Conservation (phyloP, 177 flowering plant genomes). For the Telopea speciosissima region DNA sequence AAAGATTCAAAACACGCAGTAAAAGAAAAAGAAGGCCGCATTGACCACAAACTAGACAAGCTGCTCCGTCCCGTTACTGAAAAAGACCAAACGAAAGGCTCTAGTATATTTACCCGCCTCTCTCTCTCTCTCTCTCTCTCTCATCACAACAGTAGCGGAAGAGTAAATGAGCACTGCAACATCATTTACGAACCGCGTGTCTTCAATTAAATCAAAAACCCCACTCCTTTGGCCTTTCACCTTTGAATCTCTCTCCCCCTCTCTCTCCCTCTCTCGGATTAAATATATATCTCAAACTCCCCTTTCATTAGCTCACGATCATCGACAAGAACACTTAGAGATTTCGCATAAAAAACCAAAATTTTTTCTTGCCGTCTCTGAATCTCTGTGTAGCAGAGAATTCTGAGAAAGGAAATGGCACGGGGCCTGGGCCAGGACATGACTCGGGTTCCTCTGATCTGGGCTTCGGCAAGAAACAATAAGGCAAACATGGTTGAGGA, state of each 20-base stretch:
- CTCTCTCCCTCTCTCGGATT: neutral
- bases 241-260: neutral
- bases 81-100: no score
- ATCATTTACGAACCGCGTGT: neutral
- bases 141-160: no score
- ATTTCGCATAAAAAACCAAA: neutral
- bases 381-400: no score
- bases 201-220: neutral
- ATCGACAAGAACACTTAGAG: neutral
- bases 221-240: neutral
- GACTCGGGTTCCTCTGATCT: neutral
- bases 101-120: no score
- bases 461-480: neutral
- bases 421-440: neutral
- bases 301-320: neutral
- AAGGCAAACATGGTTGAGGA: conserved; percentile 2
- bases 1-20: no score
- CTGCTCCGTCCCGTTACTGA: no score
- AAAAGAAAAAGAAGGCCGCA: no score
- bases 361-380: neutral
- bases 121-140: no score
- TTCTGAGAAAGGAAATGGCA: no score
- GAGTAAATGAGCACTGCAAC: no score
- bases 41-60: no score
- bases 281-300: neutral